Base-by-base conservation (phyloP, 129 eudicot genomes). In the Ambrosia artemisiifolia region DNA sequence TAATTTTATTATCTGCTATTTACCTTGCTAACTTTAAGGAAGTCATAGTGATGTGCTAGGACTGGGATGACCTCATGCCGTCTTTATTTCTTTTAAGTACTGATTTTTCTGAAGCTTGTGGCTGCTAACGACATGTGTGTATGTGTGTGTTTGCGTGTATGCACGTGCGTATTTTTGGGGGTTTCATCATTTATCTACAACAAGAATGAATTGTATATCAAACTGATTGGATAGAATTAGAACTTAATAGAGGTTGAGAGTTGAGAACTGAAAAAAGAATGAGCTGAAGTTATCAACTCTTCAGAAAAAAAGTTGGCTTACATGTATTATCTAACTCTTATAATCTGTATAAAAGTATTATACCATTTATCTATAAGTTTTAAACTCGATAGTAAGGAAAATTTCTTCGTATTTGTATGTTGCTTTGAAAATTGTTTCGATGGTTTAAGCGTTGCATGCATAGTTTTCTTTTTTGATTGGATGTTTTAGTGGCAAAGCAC, bases 391-490 rank as follows among this genome's bases (percentile, higher is more conserved):
- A 0, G 13, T n/a, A 48, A 48, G 11, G 72, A 44, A 67, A 28
- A 14, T 44, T 46, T 47, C 4, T 7, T 47, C 43, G 57, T 33
- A 47, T 47, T 67, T 40, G 3, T 67, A 67, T 67, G 72, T 48
- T 67, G 1, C 28, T 8, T n/a, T 48, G 33, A 68, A 68, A 32
- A 9, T 33, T 30, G 5, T 49, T 6, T 68, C 33, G 30, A 48
- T 48, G 61, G 8, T 68, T 67, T 67, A 10, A 47, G 44, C 48
- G 73, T 36, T 24, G 24, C 50, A 32, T 68, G 44, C 46, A 48
- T 46, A 44, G 46, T 14, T 68, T 6, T 68, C 13, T 19, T 47
- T 48, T 14, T 49, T 17, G 61, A 68, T 30, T 14, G 42, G 54
- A 48, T 48, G 17, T 48, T 48, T 28, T 2, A 57, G 19, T 43